A percentile compares a stretch with the other conserved stretches of the same genome.
These are phyloP conservation scores for Nicotiana attenuata DNA, from an alignment of 257 asterid species.

Conservation along the genomic window DNA sequence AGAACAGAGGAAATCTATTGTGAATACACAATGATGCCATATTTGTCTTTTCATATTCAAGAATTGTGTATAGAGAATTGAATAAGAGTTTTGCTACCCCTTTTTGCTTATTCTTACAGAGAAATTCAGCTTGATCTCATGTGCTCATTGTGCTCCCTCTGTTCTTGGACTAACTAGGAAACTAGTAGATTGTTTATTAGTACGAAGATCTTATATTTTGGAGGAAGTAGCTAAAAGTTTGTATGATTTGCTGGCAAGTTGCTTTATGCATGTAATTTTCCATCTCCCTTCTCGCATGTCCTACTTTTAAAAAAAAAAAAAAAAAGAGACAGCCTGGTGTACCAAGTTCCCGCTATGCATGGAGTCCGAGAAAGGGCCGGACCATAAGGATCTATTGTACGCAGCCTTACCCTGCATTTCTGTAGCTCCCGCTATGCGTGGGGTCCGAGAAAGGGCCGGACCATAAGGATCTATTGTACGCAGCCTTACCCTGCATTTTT, in stretches of 20 bases:
- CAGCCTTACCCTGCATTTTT: too few species aligned
- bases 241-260: background rate
- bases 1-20: conserved; percentile 17
- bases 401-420: too few species aligned
- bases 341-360: too few species aligned
- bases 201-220: background rate
- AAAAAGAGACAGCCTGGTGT: too few species aligned
- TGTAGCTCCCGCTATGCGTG: too few species aligned
- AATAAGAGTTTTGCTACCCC: conserved; percentile 27
- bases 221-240: too few species aligned
- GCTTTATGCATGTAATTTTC: background rate
- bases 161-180: background rate
- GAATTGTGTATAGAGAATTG: conserved; percentile 33
- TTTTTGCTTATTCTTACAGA: background rate
- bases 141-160: background rate
- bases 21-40: conserved; percentile 22
- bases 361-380: too few species aligned
- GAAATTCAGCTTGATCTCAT: background rate
- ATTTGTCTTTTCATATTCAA: conserved; percentile 16
- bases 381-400: too few species aligned
- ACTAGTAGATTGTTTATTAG: background rate
- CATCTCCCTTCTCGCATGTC: background rate
- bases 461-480: too few species aligned
- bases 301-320: too few species aligned
- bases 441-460: too few species aligned